A percentile compares a stretch with the other conserved stretches of the same genome.
Conservation (phyloP, 345 rosid genomes). For the Rubroshorea leprosula region DNA sequence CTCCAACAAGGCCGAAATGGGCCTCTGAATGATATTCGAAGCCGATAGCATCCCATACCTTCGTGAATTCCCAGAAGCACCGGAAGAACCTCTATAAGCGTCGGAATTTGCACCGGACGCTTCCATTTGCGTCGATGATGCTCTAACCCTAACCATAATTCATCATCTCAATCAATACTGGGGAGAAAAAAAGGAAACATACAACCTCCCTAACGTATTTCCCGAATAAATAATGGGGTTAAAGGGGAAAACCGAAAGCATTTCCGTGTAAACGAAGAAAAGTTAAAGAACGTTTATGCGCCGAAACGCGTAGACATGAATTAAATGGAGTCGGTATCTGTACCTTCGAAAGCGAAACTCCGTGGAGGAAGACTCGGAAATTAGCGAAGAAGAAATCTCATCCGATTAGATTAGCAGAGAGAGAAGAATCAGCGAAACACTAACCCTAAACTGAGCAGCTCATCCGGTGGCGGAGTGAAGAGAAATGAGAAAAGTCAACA, state of each 20-base stretch:
- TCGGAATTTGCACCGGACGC: slow-evolving; percentile 61
- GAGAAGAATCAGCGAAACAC: neutral
- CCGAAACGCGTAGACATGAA: no score
- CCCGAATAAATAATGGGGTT: neutral
- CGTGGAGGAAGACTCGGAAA: slow-evolving; percentile 39
- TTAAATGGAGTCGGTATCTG: neutral
- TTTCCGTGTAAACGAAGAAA: slow-evolving; percentile 11
- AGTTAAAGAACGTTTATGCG: neutral
- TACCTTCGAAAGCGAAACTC: slow-evolving; percentile 63
- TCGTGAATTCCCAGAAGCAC: slow-evolving; percentile 36
- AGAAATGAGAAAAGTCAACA: slow-evolving; percentile 15
- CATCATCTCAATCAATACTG: slow-evolving; percentile 16
- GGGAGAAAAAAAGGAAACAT: slow-evolving; percentile 1
- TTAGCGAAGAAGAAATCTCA: no score
- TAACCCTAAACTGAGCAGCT: slow-evolving; percentile 16
- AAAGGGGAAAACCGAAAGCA: neutral
- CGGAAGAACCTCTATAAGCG: slow-evolving; percentile 53
- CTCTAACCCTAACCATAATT: slow-evolving; percentile 53
- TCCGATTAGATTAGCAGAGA: neutral
- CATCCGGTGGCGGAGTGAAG: neutral
- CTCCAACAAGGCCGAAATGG: slow-evolving; percentile 80
- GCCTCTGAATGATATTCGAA: slow-evolving; percentile 82
- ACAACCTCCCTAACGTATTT: no score
- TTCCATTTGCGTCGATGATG: slow-evolving; percentile 54
- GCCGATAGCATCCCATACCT: slow-evolving; percentile 67